Percentiles rank a stretch among this genome's conserved stretches.
phyloP scores from a whole-genome alignment of 2,329 filamentous ascomycete genomes.

The Trichoderma hamatum region DNA sequence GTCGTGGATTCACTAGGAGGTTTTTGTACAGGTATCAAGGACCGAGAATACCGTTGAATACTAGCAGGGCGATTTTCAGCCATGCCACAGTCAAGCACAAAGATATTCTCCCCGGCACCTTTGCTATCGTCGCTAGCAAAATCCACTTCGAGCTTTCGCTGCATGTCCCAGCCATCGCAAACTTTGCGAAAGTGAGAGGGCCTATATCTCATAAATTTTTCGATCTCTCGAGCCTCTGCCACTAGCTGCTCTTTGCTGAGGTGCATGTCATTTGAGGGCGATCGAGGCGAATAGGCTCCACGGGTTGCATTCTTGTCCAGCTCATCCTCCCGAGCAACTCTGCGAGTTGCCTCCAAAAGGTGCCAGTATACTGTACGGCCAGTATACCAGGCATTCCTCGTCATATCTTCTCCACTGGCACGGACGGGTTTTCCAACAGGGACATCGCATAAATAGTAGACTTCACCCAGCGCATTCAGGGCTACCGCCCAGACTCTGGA shows the following conservation, averaged over 20 bases:
- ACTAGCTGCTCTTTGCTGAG: slow-evolving; percentile 70
- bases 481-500: slow-evolving; percentile 86
- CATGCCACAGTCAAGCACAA: slow-evolving; percentile 74
- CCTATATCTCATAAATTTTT: slow-evolving; percentile 70
- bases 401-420: slow-evolving; percentile 56
- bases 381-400: slow-evolving; percentile 75
- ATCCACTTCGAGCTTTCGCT: slow-evolving; percentile 80
- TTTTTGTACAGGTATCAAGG: slow-evolving; percentile 30
- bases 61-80: slow-evolving; percentile 56
- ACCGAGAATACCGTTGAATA: slow-evolving; percentile 51
- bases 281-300: slow-evolving; percentile 79
- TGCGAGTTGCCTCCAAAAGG: slow-evolving; percentile 75
- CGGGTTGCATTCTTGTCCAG: slow-evolving; percentile 68
- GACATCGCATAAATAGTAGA: slow-evolving; percentile 79
- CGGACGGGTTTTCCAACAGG: slow-evolving; percentile 60
- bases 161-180: slow-evolving; percentile 92
- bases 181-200: slow-evolving; percentile 77
- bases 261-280: slow-evolving; percentile 73
- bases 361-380: slow-evolving; percentile 82
- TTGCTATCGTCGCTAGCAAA: slow-evolving; percentile 81
- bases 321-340: slow-evolving; percentile 71
- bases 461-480: slow-evolving; percentile 90
- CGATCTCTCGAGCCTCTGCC: slow-evolving; percentile 80
- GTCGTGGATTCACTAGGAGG: slow-evolving; percentile 21
- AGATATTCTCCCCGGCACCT: slow-evolving; percentile 73